These are phyloP conservation scores for Moniliella sp. DNA, from an alignment of 1,284 basidiomycete genomes.

Conservation along the genomic window DNA sequence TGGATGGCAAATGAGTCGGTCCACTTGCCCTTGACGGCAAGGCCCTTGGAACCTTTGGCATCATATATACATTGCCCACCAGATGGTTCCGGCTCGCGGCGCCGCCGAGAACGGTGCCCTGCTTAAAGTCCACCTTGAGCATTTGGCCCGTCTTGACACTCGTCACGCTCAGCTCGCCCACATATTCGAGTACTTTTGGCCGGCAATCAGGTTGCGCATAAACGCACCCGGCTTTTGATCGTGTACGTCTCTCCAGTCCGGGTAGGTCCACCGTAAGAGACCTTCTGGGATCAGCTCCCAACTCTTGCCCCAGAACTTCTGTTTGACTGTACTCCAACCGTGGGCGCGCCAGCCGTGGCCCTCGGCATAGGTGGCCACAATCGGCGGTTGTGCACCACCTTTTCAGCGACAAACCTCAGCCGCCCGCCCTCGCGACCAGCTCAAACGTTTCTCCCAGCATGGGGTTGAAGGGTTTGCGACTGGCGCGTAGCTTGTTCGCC, in stretches of 20 bases:
- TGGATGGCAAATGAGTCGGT: slow-evolving; percentile 15
- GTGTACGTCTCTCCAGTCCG: slow-evolving; percentile 22
- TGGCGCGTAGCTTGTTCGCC: slow-evolving; percentile 23
- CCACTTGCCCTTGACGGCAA: slow-evolving; percentile 23
- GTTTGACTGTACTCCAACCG: slow-evolving; percentile 26
- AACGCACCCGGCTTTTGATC: slow-evolving; percentile 26
- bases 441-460: slow-evolving; percentile 32
- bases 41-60: slow-evolving; percentile 11
- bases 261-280: slow-evolving; percentile 15
- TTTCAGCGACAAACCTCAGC: slow-evolving; percentile 26
- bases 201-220: slow-evolving; percentile 30
- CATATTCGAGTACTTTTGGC: slow-evolving; percentile 34
- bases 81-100: slow-evolving; percentile 16
- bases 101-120: slow-evolving; percentile 26
- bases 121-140: slow-evolving; percentile 25
- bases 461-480: slow-evolving; percentile 32
- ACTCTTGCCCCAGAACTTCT: slow-evolving; percentile 33
- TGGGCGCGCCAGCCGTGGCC: slow-evolving; percentile 25
- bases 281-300: slow-evolving; percentile 31
- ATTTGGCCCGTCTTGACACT: slow-evolving; percentile 17
- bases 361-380: slow-evolving; percentile 24
- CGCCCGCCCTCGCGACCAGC: slow-evolving; percentile 26
- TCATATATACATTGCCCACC: slow-evolving; percentile 20
- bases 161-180: slow-evolving; percentile 25
- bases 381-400: slow-evolving; percentile 31